Conservation (phyloP, 306 rosid species). For the Oxytropis ochrocephala region DNA sequence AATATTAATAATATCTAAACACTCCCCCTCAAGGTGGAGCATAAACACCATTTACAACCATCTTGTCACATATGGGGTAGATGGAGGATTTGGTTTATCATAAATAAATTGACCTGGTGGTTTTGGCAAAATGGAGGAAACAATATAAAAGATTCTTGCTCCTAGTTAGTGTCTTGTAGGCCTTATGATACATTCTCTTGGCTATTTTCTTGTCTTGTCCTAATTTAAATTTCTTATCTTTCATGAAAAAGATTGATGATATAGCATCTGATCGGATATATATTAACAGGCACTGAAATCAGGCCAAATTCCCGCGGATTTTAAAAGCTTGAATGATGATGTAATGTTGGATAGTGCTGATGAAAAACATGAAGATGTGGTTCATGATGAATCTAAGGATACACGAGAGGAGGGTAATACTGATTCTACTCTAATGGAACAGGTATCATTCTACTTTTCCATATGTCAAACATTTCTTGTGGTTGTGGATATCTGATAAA, state of each 20-base stretch:
- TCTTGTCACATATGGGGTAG: not conserved
- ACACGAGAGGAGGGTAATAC: conserved; percentile 33
- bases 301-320: conserved; percentile 80
- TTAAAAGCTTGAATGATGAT: conserved; percentile 40
- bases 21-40: not conserved
- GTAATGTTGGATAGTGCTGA: conserved; percentile 20
- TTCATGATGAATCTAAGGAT: conserved; percentile 32
- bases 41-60: not conserved
- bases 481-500: not conserved
- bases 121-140: not conserved
- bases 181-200: too few relatives aligned
- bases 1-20: too few relatives aligned
- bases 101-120: not conserved
- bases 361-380: conserved; percentile 27
- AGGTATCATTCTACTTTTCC: conserved; percentile 34
- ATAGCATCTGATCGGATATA: not conserved
- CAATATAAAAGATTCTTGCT: not conserved
- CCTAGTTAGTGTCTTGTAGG: not conserved
- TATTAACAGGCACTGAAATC: conserved; percentile 67
- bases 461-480: not conserved
- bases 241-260: not conserved
- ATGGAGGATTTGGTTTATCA: not conserved
- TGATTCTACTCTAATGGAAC: conserved; percentile 62
- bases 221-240: not conserved
- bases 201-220: too few relatives aligned